phyloP scores from a whole-genome alignment of 208 protist genomes.

The Wallacemonas collosoma region DNA sequence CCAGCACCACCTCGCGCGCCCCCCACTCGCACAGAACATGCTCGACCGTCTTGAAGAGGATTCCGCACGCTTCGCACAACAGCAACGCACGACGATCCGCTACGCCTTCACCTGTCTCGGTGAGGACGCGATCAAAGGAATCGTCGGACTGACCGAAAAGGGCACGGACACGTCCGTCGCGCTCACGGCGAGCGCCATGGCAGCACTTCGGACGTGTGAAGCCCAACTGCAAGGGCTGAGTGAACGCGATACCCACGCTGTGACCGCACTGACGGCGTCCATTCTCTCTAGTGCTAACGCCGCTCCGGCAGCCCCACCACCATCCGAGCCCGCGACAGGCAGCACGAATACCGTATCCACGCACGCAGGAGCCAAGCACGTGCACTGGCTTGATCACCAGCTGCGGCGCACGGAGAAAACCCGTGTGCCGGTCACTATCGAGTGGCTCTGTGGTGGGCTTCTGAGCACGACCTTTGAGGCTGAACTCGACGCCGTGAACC shows the following conservation, averaged over 20 bases:
- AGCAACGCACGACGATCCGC: conserved; percentile 38
- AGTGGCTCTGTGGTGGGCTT: conserved; percentile 60
- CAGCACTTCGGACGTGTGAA: conserved; percentile 30
- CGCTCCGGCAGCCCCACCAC: conserved; percentile 8
- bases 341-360: too few relatives aligned
- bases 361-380: too few relatives aligned
- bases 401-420: conserved; percentile 32
- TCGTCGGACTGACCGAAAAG: conserved; percentile 6
- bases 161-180: too few relatives aligned
- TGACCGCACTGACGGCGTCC: conserved; percentile 32
- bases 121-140: conserved; percentile 25
- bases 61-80: conserved; percentile 51
- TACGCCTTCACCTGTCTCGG: conserved; percentile 43
- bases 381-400: conserved; percentile 24
- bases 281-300: conserved; percentile 38
- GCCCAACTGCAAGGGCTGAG: conserved; percentile 27
- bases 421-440: conserved; percentile 39
- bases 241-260: conserved; percentile 30
- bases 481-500: conserved; percentile 70
- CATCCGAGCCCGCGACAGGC: neutral
- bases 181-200: conserved; percentile 18
- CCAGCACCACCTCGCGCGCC: conserved; percentile 37
- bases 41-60: conserved; percentile 79
- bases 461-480: conserved; percentile 49
- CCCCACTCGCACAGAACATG: conserved; percentile 74